A percentile compares a stretch with the other conserved stretches of the same genome.
Evolutionary conservation across 805 yeast species (phyloP).

Genomic region (Ogataea methylovora): DNA sequence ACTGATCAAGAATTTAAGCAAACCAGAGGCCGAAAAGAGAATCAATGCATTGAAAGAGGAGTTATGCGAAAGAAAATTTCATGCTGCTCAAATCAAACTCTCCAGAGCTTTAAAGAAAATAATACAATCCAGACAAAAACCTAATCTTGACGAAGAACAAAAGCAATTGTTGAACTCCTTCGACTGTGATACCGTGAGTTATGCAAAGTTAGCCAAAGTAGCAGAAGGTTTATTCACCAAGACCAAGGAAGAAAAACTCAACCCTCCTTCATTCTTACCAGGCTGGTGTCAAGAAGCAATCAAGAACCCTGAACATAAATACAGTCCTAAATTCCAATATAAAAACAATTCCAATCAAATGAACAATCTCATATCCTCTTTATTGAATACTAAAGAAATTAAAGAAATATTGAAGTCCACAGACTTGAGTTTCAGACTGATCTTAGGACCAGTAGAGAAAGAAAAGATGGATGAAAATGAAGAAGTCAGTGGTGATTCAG

Average conservation of each 20-base stretch:
- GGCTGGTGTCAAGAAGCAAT: slow-evolving; percentile 22
- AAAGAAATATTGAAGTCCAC: slow-evolving; percentile 21
- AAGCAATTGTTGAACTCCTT: neutral
- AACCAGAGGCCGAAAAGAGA: slow-evolving; percentile 35
- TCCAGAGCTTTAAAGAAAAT: slow-evolving; percentile 26
- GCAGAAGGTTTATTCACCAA: slow-evolving; percentile 18
- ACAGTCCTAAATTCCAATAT: slow-evolving; percentile 43
- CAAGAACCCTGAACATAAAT: slow-evolving; percentile 21
- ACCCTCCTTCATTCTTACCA: slow-evolving; percentile 31
- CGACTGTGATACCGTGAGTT: slow-evolving; percentile 3
- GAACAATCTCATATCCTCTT: slow-evolving; percentile 39
- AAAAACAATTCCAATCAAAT: slow-evolving; percentile 30
- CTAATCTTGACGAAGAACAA: slow-evolving; percentile 1
- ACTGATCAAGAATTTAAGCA: slow-evolving; percentile 28
- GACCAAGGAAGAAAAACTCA: slow-evolving; percentile 21
- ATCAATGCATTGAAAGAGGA: slow-evolving; percentile 38
- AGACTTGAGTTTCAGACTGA: slow-evolving; percentile 17
- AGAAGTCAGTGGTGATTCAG: slow-evolving; percentile 14
- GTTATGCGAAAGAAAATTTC: slow-evolving; percentile 41
- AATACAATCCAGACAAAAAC: neutral
- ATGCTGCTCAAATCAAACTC: slow-evolving; percentile 35
- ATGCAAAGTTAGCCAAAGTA: slow-evolving; percentile 10
- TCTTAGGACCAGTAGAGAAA: slow-evolving; percentile 20
- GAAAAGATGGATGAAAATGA: slow-evolving; percentile 14
- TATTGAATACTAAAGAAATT: slow-evolving; percentile 38